phyloP scores from a whole-genome alignment of 2,329 filamentous ascomycete species.

The Fusarium neocosmosporiellum region DNA sequence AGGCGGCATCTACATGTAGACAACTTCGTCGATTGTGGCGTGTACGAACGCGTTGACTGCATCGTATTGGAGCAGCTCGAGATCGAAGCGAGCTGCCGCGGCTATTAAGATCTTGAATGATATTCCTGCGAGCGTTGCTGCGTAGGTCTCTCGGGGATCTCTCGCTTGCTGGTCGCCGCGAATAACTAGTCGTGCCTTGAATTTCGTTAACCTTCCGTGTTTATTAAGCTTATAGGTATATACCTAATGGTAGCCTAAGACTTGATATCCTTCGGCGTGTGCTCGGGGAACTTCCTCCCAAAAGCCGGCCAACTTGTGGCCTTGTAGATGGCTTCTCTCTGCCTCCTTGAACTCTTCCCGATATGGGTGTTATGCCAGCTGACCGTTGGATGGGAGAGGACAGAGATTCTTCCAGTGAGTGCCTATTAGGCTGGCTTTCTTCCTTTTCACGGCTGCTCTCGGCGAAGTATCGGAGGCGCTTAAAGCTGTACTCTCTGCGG shows the following conservation, averaged over 20 bases:
- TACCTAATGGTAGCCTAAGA: background rate
- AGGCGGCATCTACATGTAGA: background rate
- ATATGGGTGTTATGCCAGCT: background rate
- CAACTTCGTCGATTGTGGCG: no score
- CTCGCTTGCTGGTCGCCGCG: no score
- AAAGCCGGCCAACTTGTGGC: background rate
- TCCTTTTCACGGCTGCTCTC: no score
- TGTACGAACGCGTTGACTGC: no score
- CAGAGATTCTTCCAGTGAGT: background rate
- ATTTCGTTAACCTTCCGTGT: background rate
- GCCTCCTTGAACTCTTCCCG: background rate
- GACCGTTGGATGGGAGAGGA: background rate
- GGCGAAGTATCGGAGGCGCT: background rate
- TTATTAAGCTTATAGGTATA: background rate
- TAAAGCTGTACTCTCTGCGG: background rate
- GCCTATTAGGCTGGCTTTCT: background rate
- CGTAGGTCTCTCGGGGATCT: no score
- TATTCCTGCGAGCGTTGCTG: no score
- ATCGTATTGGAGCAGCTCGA: no score
- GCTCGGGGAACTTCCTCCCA: background rate
- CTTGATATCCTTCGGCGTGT: background rate
- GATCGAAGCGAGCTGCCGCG: no score
- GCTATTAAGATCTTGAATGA: no score
- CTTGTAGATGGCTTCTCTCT: background rate
- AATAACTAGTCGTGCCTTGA: background rate